These are phyloP conservation scores for Phaeosphaeria sp. DNA, from an alignment of 2,329 filamentous ascomycete species.

Conservation along the genomic window DNA sequence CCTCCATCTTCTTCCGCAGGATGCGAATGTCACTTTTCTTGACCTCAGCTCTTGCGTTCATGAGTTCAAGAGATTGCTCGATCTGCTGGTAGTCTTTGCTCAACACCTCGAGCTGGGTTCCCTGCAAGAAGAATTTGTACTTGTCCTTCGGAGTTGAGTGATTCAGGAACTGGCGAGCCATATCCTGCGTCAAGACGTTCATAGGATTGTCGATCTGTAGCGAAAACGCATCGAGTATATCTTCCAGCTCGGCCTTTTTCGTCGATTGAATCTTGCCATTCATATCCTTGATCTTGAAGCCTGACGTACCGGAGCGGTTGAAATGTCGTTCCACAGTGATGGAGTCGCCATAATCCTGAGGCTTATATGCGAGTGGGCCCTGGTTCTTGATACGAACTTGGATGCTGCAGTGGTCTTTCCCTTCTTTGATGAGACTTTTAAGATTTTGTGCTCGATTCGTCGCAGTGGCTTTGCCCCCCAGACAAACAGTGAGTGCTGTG, in stretches of 20 bases:
- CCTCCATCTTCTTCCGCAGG: slow-evolving; percentile 65
- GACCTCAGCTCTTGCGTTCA: slow-evolving; percentile 67
- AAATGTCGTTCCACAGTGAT: slow-evolving; percentile 95
- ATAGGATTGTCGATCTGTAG: slow-evolving; percentile 96
- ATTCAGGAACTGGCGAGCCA: slow-evolving; percentile 91
- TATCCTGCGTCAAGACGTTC: slow-evolving; percentile 94
- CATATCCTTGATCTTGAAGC: slow-evolving; percentile 85
- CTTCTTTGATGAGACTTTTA: slow-evolving; percentile 90
- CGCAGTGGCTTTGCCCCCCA: slow-evolving; percentile 91
- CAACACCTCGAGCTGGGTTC: slow-evolving; percentile 90
- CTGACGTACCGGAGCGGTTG: slow-evolving; percentile 73
- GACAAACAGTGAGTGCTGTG: slow-evolving; percentile 88
- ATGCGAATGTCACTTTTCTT: slow-evolving; percentile 69
- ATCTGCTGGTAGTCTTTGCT: slow-evolving; percentile 90
- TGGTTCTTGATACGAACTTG: slow-evolving; percentile 90
- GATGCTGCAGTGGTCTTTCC: slow-evolving; percentile 73
- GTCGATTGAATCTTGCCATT: slow-evolving; percentile 75
- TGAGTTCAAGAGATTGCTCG: slow-evolving; percentile 77
- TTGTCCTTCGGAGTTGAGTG: slow-evolving; percentile 82
- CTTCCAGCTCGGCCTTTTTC: slow-evolving; percentile 86
- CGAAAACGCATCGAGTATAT: slow-evolving; percentile 91
- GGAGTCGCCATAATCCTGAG: slow-evolving; percentile 79
- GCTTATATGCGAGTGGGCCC: slow-evolving; percentile 83
- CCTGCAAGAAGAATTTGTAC: slow-evolving; percentile 95
- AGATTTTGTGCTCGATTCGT: slow-evolving; percentile 92